Base-by-base conservation (phyloP, 1,284 basidiomycete species). In the Cryptococcus sp. region DNA sequence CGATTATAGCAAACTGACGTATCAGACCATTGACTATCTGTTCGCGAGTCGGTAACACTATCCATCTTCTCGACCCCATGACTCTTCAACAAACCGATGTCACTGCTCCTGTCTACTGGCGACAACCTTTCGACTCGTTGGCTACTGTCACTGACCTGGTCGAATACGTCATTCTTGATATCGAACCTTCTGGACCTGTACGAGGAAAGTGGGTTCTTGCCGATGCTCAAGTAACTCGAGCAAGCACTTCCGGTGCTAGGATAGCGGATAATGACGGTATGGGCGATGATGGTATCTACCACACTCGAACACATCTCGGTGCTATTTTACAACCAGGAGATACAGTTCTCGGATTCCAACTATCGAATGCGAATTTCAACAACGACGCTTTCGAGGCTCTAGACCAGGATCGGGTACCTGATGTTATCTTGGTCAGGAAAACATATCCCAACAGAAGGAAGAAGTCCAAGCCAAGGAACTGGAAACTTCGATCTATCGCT, bases 231-330 rank as follows among this genome's bases (percentile, higher is more conserved):
- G 90, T 98, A 31, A 91, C 91, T 1, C 83, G 94, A 14, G 82
- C 89, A 3, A 86, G 86, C 33, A 85, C 72, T 80, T 84, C 55
- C 32, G 58, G 56, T 31, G 56, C 49, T 34, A 41, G 38, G 1
- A 50, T 53, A 48, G 50, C 55, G 3, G 53, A 78, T 72, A 51
- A 83, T 77, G 50, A 77, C 60, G 74, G 73, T 4, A 76, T 76
- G 67, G 78, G 77, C 35, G 62, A 80, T 76, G 75, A 92, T 66
- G 88, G 89, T 62, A 96, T 97, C 64, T 93, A 86, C 79, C 93
- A 98, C 78, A 95, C 94, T 11, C 88, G 94, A 41, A 98, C 95
- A 13, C 95, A 98, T 69, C 85, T 98, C 44, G 96, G 96, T 49
- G 87, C 84, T 13, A 91, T 98, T 66, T 82, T 98, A 30, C 93